Evolutionary conservation across 2,329 filamentous ascomycete genomes (phyloP), one percentile per base, ranked within the genome.

Genomic region (Nemania sp.): DNA sequence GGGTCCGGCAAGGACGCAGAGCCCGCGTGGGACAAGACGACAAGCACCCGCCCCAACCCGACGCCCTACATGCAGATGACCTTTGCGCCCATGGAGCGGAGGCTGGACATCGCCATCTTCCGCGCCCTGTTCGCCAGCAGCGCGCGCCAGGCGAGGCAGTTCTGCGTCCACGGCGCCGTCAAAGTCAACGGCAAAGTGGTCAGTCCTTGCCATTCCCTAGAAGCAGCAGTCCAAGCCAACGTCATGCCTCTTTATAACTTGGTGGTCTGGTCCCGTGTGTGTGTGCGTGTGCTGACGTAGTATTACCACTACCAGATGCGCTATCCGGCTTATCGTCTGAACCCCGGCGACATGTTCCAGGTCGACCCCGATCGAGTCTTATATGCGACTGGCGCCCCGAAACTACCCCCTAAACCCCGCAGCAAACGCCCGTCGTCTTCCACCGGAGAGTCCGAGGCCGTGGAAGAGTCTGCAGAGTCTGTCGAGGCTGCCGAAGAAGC

Each of bases 271-370:
- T n/a, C n/a, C n/a, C n/a, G n/a, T n/a, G n/a, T n/a, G n/a, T n/a
- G n/a, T 11, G 19, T 26, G 11, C 30, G 55, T 42, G 56, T 44
- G 57, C 50, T 43, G 41, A 47, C 31, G 0, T 19, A 8, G 12
- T 8, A 17, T 30, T 30, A 6, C 6, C 20, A 36, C 34, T 22
- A 37, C 37, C 50, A 96, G 93, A 96, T 97, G 89, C 80, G 82
- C 60, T 90, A 94, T 68, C 92, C 94, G 7, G 89, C 91, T 50
- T 99, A 99, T 72, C 86, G 91, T 61, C 82, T 99, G 33, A 99
- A 99, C 72, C 95, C 94, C 2, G 94, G 94, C 63, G 94, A 99
- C 71, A 90, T 99, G 85, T 99, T 99, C 80, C 91, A 96, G 71
- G 93, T 99, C 65, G 89, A 97, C 17, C 81, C 89, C 30, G 90